Evolutionary conservation across 1,284 basidiomycete species (phyloP).

Genomic region (Apiotrichum mycotoxinovorans): DNA sequence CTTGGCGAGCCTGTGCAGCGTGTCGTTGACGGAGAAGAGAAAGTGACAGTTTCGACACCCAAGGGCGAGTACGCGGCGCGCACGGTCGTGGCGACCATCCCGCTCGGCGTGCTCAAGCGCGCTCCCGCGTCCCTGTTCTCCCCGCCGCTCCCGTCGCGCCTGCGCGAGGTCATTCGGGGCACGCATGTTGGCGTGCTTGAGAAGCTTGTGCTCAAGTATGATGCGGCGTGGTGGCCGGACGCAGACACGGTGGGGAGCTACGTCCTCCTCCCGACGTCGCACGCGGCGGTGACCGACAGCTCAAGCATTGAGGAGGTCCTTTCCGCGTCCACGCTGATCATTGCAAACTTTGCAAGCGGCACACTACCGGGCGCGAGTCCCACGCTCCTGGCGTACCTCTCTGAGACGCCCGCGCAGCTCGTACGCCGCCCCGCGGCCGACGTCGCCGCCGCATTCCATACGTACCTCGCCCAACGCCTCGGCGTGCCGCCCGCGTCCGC

Average conservation of each 20-base stretch:
- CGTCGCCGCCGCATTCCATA: constrained; percentile 44
- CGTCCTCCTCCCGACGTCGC: constrained; percentile 46
- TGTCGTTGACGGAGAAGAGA: constrained; percentile 18
- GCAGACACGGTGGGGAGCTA: constrained; percentile 44
- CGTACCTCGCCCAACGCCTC: constrained; percentile 45
- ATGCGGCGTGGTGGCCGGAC: constrained; percentile 53
- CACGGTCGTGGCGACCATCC: constrained; percentile 50
- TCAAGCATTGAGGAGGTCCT: constrained; percentile 36
- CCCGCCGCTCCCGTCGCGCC: constrained; percentile 38
- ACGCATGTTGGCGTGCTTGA: constrained; percentile 52
- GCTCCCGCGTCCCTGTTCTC: constrained; percentile 34
- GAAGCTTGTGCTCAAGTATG: constrained; percentile 53
- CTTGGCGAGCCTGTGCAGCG: constrained; percentile 31
- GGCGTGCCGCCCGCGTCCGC: constrained; percentile 1
- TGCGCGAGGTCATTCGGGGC: constrained; percentile 36
- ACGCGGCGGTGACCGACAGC: constrained; percentile 11
- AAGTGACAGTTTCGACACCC: constrained; percentile 31
- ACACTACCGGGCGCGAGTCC: constrained; percentile 40
- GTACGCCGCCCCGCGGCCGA: constrained; percentile 28
- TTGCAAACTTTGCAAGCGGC: constrained; percentile 43
- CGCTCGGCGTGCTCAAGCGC: constrained; percentile 50
- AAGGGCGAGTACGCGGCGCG: constrained; percentile 41
- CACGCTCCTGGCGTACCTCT: constrained; percentile 52
- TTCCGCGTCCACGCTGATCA: constrained; percentile 44
- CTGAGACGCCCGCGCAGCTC: constrained; percentile 42